Evolutionary conservation across 1,284 basidiomycete species (phyloP), one percentile per base, ranked within the genome.

Genomic region (Pseudozyma hubeiensis): DNA sequence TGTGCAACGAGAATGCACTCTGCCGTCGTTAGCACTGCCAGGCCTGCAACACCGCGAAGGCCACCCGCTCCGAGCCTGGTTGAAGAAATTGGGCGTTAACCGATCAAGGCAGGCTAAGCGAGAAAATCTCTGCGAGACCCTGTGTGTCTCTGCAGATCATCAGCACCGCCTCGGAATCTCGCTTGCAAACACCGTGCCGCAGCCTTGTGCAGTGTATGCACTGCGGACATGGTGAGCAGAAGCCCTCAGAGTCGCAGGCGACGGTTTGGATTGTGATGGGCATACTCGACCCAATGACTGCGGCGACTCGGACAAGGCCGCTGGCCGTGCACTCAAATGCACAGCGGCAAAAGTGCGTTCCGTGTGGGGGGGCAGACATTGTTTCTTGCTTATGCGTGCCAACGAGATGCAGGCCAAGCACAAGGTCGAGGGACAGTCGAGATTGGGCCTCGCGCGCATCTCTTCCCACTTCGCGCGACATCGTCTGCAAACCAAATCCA

Each of bases 401-500:
- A 24, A 24, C 24, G 24, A n/a, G 30, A 34, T 49, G 14, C 16
- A 17, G 31, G 11, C 47, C 11, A 33, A 24, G 33, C 33, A n/a
- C n/a, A n/a, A n/a, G n/a, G n/a, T n/a, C n/a, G n/a, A 47, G 29
- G 24, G 16, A 48, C 24, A 24, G 35, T 37, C 40, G 7, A 41
- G 40, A 41, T 41, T 41, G 40, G 8, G 35, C 8, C 35, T 13
- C 16, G 30, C 13, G 45, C 45, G 13, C 30, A 24, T 14, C 24
- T 16, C 5, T 24, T 46, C 44, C 24, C 14, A 48, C 29, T 49
- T 59, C 49, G 50, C 49, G 30, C 50, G 57, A 47, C 49, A 53
- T 59, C 35, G 33, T 3, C 30, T n/a, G 5, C 14, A 8, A 33
- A 4, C 13, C 5, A 4, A 24, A 10, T 37, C 14, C 35, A 37